Evolutionary conservation across 129 eudicot species (phyloP).

Genomic region (Lonicera japonica): DNA sequence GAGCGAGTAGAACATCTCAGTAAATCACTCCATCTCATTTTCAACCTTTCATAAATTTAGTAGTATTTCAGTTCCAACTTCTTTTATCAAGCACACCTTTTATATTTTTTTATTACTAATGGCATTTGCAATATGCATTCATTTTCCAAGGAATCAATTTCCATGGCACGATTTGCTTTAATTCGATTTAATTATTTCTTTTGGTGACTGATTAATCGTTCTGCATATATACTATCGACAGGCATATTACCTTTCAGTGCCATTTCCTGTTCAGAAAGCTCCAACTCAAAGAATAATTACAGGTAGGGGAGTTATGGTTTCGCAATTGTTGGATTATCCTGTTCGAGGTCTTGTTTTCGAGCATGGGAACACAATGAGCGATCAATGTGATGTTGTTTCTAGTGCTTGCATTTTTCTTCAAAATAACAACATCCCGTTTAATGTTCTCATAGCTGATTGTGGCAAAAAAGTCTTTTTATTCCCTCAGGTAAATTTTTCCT

Average conservation of each 20-base stretch:
- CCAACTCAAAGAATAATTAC: conserved; percentile 33
- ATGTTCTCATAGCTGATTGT: conserved; percentile 58
- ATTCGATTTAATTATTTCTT: background rate
- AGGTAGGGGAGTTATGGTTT: conserved; percentile 33
- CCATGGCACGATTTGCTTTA: no score
- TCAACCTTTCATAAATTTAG: no score
- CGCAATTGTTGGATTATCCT: conserved; percentile 56
- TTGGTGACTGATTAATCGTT: background rate
- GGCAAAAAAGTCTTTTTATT: conserved; percentile 50
- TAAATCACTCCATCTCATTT: no score
- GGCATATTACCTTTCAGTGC: conserved; percentile 67
- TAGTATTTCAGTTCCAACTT: no score
- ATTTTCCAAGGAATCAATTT: no score
- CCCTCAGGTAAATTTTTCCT: conserved; percentile 50
- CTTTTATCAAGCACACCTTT: no score
- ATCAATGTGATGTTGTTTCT: conserved; percentile 48
- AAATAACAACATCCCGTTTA: conserved; percentile 57
- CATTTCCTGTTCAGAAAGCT: conserved; percentile 65
- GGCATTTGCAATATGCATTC: no score
- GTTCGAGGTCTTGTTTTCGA: conserved; percentile 64
- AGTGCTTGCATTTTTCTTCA: conserved; percentile 61
- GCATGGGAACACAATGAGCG: conserved; percentile 40
- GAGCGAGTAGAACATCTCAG: no score
- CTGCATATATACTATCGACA: conserved; percentile 10
- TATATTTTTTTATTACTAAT: no score